These are phyloP conservation scores for Hypomontagnella submonticulosa DNA, from an alignment of 495 filamentous ascomycete species.

Conservation along the genomic window DNA sequence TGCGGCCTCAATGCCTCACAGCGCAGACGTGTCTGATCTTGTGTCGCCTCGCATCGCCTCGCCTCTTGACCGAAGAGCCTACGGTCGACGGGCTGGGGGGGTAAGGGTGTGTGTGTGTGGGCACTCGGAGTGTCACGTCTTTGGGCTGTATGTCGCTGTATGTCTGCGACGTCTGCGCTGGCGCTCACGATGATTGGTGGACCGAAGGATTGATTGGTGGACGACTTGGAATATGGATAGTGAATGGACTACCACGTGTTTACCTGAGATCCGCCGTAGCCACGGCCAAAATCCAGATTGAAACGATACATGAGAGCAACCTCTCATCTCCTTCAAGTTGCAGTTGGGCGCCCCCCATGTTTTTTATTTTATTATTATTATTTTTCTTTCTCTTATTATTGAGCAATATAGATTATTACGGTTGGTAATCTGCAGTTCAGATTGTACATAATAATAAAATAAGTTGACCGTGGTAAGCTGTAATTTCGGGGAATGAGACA, in stretches of 20 bases:
- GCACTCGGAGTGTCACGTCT: slow-evolving; percentile 45
- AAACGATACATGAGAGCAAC: slow-evolving; percentile 41
- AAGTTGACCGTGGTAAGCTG: slow-evolving; percentile 39
- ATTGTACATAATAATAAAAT: slow-evolving; percentile 39
- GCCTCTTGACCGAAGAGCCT: slow-evolving; percentile 47
- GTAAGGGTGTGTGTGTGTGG: slow-evolving; percentile 41
- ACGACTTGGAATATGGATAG: slow-evolving; percentile 39
- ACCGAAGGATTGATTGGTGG: slow-evolving; percentile 41
- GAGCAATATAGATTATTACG: slow-evolving; percentile 39
- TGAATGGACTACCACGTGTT: slow-evolving; percentile 45
- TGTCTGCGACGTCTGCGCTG: slow-evolving; percentile 49
- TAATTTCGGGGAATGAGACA: slow-evolving; percentile 42
- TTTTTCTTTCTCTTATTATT: slow-evolving; percentile 17
- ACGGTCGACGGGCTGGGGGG: slow-evolving; percentile 43
- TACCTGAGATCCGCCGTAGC: slow-evolving; percentile 52
- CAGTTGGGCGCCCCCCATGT: slow-evolving; percentile 40
- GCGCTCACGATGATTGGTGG: slow-evolving; percentile 48
- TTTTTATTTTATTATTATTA: slow-evolving; percentile 26
- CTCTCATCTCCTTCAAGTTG: slow-evolving; percentile 22
- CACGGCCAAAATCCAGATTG: slow-evolving; percentile 48
- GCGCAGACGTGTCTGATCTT: slow-evolving; percentile 46
- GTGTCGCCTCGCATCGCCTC: slow-evolving; percentile 45
- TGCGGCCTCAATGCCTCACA: slow-evolving; percentile 30
- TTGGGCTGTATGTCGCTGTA: slow-evolving; percentile 35
- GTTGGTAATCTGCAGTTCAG: slow-evolving; percentile 41